phyloP scores from a whole-genome alignment of 2,329 filamentous ascomycete species.

The Aspergillus versicolor region DNA sequence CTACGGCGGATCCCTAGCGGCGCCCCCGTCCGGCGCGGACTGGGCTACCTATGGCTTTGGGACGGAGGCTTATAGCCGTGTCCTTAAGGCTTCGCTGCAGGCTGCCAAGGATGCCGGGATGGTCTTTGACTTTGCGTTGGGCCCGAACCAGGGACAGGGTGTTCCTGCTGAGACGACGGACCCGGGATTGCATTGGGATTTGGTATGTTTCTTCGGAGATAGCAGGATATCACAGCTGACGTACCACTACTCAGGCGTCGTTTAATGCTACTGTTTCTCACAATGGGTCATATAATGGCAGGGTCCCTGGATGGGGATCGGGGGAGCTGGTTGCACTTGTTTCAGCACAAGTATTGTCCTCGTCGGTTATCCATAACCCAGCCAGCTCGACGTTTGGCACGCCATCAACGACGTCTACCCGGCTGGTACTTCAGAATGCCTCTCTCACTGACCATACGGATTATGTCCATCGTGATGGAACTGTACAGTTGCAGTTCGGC shows the following conservation, averaged over 20 bases:
- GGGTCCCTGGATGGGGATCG: slow-evolving; percentile 5
- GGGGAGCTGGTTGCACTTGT: neutral
- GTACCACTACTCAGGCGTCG: neutral
- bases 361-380: neutral
- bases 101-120: slow-evolving; percentile 34
- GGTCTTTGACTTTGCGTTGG: slow-evolving; percentile 48
- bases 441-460: neutral
- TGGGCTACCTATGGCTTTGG: slow-evolving; percentile 3
- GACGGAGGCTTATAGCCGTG: neutral
- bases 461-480: neutral
- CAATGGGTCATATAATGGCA: neutral
- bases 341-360: neutral
- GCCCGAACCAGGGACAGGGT: slow-evolving; percentile 50
- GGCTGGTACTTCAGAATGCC: neutral
- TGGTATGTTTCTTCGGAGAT: neutral
- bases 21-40: neutral
- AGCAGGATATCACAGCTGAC: neutral
- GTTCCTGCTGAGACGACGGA: slow-evolving; percentile 39
- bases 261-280: neutral
- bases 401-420: accelerated
- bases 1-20: neutral
- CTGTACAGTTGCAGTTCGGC: neutral
- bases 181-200: slow-evolving; percentile 26
- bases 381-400: neutral
- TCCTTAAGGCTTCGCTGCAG: neutral